Evolutionary conservation across 2,329 filamentous ascomycete species (phyloP), one percentile per base, ranked within the genome.

Genomic region (Monosporascus sp.): DNA sequence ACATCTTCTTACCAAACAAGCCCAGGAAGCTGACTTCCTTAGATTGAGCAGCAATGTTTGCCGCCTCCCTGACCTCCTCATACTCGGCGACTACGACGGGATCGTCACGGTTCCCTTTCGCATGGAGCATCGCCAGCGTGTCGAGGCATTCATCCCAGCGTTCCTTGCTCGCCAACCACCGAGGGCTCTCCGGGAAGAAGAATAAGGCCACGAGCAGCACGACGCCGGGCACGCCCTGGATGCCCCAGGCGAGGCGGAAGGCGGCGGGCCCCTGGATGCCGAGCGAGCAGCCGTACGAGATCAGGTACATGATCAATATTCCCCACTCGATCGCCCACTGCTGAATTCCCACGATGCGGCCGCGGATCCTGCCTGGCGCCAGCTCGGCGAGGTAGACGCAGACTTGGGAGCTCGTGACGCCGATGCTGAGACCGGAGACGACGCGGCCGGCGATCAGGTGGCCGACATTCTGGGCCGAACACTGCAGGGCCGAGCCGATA

Each of bases 271-370:
- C 78, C 0, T 75, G 64, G 55, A 88, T 78, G 18, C 50, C 51
- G 65, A 76, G 82, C 50, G 78, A 82, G 67, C 79, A 82, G n/a
- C 83, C 86, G 62, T 84, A 79, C 11, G 78, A 78, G 67, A 87
- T 78, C 65, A 82, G 82, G 72, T 85, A 86, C 81, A 86, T 86
- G 69, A 85, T 84, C 53, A 86, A 64, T 55, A 86, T 85, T 55
- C 80, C 57, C 55, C 55, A 87, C 54, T 86, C 87, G 58, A 90
- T 89, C 22, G 85, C 83, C 77, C 85, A 87, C 66, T 90, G 86
- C 67, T 90, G 86, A 37, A 81, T 78, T 46, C 84, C 84, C 7
- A 90, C 84, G 38, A 91, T 74, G 47, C 83, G 78, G 15, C 85
- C 85, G 53, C 85, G 77, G 48, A 70, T 76, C 37, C 69, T 61